Conservation (phyloP, 805 yeast species). For the Zygosaccharomyces siamensis region DNA sequence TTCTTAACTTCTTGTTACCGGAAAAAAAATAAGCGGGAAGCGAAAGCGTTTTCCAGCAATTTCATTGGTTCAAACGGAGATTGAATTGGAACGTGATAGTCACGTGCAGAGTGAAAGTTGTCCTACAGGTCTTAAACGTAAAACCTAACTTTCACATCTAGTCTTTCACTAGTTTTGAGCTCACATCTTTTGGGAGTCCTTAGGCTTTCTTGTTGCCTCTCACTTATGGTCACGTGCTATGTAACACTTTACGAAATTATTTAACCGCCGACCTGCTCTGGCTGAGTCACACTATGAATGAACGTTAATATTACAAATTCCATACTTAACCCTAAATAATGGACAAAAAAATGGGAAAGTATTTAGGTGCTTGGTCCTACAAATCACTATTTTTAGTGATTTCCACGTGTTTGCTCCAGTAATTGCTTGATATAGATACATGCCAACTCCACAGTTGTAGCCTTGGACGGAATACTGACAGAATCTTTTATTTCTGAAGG, state of each 20-base stretch:
- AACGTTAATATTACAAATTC: no score
- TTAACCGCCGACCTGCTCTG: no score
- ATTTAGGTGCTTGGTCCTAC: background rate
- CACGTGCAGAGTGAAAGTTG: background rate
- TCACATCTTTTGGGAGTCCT: no score
- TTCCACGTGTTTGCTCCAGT: constrained; percentile 24
- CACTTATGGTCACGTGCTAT: no score
- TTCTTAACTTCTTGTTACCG: background rate
- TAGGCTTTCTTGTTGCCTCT: no score
- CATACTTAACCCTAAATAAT: background rate
- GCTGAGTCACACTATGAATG: no score
- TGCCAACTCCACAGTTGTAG: constrained; percentile 92
- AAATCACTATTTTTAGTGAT: constrained; percentile 20
- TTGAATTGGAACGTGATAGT: background rate
- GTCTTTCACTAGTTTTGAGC: no score
- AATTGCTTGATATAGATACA: constrained; percentile 57
- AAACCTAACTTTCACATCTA: no score
- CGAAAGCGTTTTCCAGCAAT: constrained; percentile 5
- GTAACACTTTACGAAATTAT: no score
- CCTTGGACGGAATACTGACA: constrained; percentile 73
- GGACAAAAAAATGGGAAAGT: background rate
- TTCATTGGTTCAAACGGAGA: constrained; percentile 3
- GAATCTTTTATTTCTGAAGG: constrained; percentile 58
- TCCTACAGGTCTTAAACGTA: background rate
- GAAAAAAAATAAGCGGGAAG: constrained; percentile 4